Percentiles rank a stretch among this genome's conserved stretches.
Conservation (phyloP, 108 stramenopile genomes). For the Cyclotella baltica region DNA sequence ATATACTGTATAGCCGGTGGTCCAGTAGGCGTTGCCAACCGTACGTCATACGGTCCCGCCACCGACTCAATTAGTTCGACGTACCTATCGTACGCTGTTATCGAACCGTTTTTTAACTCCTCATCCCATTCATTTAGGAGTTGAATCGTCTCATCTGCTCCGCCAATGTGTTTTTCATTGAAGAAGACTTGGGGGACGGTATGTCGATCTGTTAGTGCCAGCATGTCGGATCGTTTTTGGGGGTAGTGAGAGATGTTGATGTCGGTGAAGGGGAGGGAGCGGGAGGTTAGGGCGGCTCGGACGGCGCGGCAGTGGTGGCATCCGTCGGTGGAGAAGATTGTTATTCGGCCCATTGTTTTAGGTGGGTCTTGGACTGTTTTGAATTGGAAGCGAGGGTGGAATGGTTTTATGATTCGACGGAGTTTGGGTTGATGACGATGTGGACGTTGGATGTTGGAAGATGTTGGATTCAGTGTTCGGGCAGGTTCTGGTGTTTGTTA, state of each 20-base stretch:
- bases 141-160: slow-evolving; percentile 49
- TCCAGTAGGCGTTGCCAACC: slow-evolving; percentile 31
- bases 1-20: slow-evolving; percentile 24
- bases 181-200: slow-evolving; percentile 67
- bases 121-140: slow-evolving; percentile 55
- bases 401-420: no score
- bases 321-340: slow-evolving; percentile 54
- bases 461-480: no score
- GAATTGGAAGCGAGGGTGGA: not conserved
- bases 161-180: slow-evolving; percentile 56
- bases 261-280: slow-evolving; percentile 51
- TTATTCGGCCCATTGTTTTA: slow-evolving; percentile 59
- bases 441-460: no score
- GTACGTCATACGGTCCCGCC: slow-evolving; percentile 35
- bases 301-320: slow-evolving; percentile 50
- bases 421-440: no score
- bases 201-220: slow-evolving; percentile 33
- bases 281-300: slow-evolving; percentile 40
- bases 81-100: slow-evolving; percentile 17
- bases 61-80: slow-evolving; percentile 19
- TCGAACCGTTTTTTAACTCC: slow-evolving; percentile 13
- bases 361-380: not conserved
- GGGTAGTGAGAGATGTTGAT: slow-evolving; percentile 46
- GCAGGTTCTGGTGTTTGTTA: no score
- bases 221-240: slow-evolving; percentile 52